These are phyloP conservation scores for Beauveria bassiana DNA, from an alignment of 2,329 filamentous ascomycete genomes.

Conservation along the genomic window DNA sequence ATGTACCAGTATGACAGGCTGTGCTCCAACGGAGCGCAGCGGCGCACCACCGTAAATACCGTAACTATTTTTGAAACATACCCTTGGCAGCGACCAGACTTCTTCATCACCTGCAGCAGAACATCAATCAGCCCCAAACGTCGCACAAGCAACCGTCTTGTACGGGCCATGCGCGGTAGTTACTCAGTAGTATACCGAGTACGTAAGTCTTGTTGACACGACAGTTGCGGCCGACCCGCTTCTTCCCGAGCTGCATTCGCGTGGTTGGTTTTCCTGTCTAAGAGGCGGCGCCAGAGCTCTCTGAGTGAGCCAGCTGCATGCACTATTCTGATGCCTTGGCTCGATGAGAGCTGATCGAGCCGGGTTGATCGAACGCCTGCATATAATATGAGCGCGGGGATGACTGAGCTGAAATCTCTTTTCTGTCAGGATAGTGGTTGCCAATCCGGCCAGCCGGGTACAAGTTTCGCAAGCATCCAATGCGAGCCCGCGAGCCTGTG, in stretches of 20 bases:
- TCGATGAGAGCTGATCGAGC: not conserved
- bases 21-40: not conserved
- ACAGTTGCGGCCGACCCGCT: not conserved
- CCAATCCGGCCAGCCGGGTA: not conserved
- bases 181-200: not conserved
- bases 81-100: no score
- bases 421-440: not conserved
- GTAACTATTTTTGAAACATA: constrained; percentile 1
- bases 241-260: not conserved
- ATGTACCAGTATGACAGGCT: not conserved
- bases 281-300: not conserved
- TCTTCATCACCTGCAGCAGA: no score
- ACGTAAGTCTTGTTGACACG: not conserved
- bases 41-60: no score
- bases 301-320: not conserved
- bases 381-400: not conserved
- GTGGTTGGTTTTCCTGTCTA: not conserved
- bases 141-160: not conserved
- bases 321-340: not conserved
- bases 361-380: not conserved
- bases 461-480: not conserved
- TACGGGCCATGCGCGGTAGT: not conserved
- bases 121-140: not conserved
- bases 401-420: not conserved
- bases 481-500: not conserved